Evolutionary conservation across 371 early-diverging fungal species (phyloP).

Genomic region (Rhizopus microsporus): DNA sequence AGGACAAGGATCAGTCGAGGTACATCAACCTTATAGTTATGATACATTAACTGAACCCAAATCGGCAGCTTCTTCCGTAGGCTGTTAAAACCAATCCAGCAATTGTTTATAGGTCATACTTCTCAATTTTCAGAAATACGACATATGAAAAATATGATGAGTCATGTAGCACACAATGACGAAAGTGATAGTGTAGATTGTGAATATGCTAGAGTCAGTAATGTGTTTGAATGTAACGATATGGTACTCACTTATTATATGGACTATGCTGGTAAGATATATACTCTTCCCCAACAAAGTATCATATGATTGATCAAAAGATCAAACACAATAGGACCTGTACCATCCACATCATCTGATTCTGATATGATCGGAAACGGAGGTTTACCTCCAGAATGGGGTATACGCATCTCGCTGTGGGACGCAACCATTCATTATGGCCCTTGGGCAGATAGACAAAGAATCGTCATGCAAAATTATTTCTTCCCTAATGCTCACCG

Average conservation of each 20-base stretch:
- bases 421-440: slow-evolving; percentile 77
- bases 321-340: slow-evolving; percentile 44
- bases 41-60: neutral
- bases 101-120: slow-evolving; percentile 19
- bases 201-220: slow-evolving; percentile 78
- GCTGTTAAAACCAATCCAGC: slow-evolving; percentile 8
- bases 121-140: slow-evolving; percentile 43
- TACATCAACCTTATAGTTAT: neutral
- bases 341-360: slow-evolving; percentile 35
- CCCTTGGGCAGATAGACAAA: slow-evolving; percentile 88
- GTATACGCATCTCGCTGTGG: slow-evolving; percentile 60
- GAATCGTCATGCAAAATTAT: slow-evolving; percentile 68
- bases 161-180: slow-evolving; percentile 35
- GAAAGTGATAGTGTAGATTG: slow-evolving; percentile 45
- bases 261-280: slow-evolving; percentile 67
- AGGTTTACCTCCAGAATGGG: slow-evolving; percentile 75
- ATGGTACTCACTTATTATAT: slow-evolving; percentile 67
- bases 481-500: slow-evolving; percentile 78
- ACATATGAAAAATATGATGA: slow-evolving; percentile 52
- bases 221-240: slow-evolving; percentile 63
- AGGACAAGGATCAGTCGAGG: neutral
- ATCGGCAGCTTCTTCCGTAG: neutral
- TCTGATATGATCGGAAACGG: slow-evolving; percentile 54
- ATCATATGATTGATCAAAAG: neutral
- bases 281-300: neutral